phyloP scores from a whole-genome alignment of 176 grass and related monocot genomes.

The Phyllostachys edulis region DNA sequence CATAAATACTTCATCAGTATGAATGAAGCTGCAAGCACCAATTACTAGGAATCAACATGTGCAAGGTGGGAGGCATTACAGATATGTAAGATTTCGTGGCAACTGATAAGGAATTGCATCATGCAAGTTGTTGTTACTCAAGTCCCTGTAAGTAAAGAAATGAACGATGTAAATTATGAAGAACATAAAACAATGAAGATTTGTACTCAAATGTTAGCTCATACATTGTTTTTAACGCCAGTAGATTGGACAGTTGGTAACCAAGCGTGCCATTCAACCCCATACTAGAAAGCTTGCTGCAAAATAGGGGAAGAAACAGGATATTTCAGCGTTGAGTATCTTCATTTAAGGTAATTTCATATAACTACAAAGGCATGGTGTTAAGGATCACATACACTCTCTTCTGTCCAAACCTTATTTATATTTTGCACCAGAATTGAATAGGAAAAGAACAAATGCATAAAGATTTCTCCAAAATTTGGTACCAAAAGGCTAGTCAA shows the following conservation, averaged over 20 bases:
- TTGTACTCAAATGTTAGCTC: conserved; percentile 29
- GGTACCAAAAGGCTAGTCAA: neutral
- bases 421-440: neutral
- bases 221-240: conserved; percentile 76
- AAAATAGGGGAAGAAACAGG: conserved; percentile 24
- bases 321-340: conserved; percentile 4
- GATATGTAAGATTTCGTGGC: conserved; percentile 74
- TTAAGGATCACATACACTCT: neutral
- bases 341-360: neutral
- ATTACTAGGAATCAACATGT: conserved; percentile 22
- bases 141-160: conserved; percentile 62
- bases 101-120: conserved; percentile 81
- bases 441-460: neutral
- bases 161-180: conserved; percentile 6
- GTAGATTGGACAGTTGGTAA: conserved; percentile 65
- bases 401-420: neutral
- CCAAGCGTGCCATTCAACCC: conserved; percentile 83
- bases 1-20: neutral
- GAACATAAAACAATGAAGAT: neutral
- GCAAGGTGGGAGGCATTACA: conserved; percentile 60
- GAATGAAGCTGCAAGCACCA: conserved; percentile 20
- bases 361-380: neutral
- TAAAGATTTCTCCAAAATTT: neutral
- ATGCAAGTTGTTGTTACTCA: conserved; percentile 78
- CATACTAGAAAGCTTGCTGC: conserved; percentile 82